A percentile compares a stretch with the other conserved stretches of the same genome.
These are phyloP conservation scores for Eragrostis tef DNA, from an alignment of 202 grass and related monocot species.

Conservation along the genomic window DNA sequence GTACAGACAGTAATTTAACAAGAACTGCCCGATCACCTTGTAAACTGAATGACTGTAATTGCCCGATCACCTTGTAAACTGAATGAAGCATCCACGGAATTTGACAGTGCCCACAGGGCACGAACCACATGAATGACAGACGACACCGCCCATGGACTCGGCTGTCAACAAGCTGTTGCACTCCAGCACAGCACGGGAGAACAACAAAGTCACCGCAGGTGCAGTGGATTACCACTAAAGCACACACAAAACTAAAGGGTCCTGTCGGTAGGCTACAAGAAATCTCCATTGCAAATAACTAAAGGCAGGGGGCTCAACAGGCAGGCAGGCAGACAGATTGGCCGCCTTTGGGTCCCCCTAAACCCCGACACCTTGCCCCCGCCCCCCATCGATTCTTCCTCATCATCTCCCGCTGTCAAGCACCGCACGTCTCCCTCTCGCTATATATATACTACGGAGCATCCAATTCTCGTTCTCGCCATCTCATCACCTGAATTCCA, in stretches of 20 bases:
- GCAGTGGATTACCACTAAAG: not conserved
- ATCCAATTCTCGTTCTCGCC: conserved; percentile 26
- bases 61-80: not conserved
- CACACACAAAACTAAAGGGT: not conserved
- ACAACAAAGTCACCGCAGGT: conserved; percentile 2
- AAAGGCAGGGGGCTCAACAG: not conserved
- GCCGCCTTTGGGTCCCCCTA: conserved; percentile 38
- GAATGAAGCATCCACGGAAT: not conserved
- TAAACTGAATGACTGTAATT: not conserved
- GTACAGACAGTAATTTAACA: too few relatives aligned
- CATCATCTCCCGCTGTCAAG: conserved; percentile 21
- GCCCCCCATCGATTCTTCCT: conserved; percentile 14
- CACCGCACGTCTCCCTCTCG: not conserved
- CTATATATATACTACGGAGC: conserved; percentile 23
- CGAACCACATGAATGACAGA: not conserved
- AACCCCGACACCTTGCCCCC: conserved; percentile 49
- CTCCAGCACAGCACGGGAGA: not conserved
- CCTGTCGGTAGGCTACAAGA: conserved; percentile 45
- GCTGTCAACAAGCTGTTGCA: conserved; percentile 27
- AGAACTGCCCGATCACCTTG: too few relatives aligned
- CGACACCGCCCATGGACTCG: not conserved
- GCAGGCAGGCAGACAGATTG: conserved; percentile 42
- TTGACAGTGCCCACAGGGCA: not conserved
- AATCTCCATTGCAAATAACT: not conserved
- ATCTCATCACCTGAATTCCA: not conserved